A percentile compares a stretch with the other conserved stretches of the same genome.
These are phyloP conservation scores for Metschnikowia drakensbergensis DNA, from an alignment of 805 yeast genomes.

Conservation along the genomic window DNA sequence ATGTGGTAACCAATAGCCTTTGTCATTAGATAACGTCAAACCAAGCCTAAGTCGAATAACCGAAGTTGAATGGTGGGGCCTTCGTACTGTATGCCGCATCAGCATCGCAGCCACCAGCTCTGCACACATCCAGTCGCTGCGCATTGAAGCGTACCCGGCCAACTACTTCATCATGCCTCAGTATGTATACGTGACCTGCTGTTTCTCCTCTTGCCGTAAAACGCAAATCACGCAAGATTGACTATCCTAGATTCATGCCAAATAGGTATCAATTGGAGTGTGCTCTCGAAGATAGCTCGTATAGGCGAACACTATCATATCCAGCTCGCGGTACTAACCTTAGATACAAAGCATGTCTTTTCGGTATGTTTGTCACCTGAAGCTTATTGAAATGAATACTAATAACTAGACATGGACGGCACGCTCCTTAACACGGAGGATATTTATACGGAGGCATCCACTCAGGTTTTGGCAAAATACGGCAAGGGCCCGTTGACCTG, in stretches of 20 bases:
- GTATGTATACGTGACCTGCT: neutral
- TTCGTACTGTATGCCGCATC: neutral
- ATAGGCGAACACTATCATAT: neutral
- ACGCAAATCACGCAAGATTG: too few relatives aligned
- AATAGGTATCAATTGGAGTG: too few relatives aligned
- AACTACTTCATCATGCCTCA: conserved; percentile 1
- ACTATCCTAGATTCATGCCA: too few relatives aligned
- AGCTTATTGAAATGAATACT: neutral
- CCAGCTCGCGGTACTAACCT: neutral
- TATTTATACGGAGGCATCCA: conserved; percentile 75
- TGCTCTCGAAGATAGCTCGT: too few relatives aligned
- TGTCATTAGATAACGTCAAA: too few relatives aligned
- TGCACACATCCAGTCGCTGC: neutral
- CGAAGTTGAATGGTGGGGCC: neutral
- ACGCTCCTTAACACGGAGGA: conserved; percentile 88
- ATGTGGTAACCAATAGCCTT: too few relatives aligned
- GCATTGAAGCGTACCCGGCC: neutral
- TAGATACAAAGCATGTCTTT: conserved; percentile 61
- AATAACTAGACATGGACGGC: conserved; percentile 84
- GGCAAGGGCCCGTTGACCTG: conserved; percentile 82
- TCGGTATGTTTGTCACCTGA: conserved; percentile 44
- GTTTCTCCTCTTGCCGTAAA: neutral
- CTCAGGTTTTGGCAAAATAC: conserved; percentile 59
- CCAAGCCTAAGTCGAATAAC: too few relatives aligned
- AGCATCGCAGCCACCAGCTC: conserved; percentile 2